Evolutionary conservation across 371 early-diverging fungal genomes (phyloP).

Genomic region (Parasitella parasitica): DNA sequence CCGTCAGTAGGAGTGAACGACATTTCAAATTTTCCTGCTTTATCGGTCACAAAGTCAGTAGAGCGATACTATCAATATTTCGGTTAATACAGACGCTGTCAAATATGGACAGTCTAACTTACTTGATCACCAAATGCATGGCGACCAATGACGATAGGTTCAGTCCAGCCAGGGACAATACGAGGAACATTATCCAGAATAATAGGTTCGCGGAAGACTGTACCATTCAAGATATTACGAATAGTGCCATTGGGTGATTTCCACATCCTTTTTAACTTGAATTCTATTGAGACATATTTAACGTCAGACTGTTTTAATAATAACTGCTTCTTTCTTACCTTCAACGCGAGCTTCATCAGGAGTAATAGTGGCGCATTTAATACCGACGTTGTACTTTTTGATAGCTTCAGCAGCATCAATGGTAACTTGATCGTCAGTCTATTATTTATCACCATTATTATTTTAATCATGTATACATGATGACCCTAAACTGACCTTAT

Average conservation of each 20-base stretch:
- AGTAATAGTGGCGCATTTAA: constrained; percentile 96
- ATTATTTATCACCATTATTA: not conserved
- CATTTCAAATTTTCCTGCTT: constrained; percentile 85
- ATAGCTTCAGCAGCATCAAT: constrained; percentile 93
- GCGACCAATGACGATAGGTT: constrained; percentile 92
- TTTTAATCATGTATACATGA: not conserved
- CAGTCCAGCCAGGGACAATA: constrained; percentile 90
- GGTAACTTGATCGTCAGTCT: constrained; percentile 71
- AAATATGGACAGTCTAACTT: not conserved
- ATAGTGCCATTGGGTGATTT: constrained; percentile 96
- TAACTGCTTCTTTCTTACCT: constrained; percentile 40
- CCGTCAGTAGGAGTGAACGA: constrained; percentile 84
- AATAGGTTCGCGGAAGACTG: constrained; percentile 96
- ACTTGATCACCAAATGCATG: constrained; percentile 95
- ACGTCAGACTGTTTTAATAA: too few species aligned
- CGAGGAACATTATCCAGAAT: constrained; percentile 85
- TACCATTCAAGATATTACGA: constrained; percentile 91
- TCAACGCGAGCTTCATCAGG: constrained; percentile 91
- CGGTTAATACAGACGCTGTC: not conserved
- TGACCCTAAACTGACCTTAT: constrained; percentile 50
- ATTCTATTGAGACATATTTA: constrained; percentile 52
- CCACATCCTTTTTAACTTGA: constrained; percentile 93
- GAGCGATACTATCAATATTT: constrained; percentile 67
- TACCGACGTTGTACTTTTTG: constrained; percentile 91
- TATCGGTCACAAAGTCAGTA: constrained; percentile 83